Evolutionary conservation across 805 yeast species (phyloP), one percentile per base, ranked within the genome.

Genomic region (Myxozyma vanderwaltii): DNA sequence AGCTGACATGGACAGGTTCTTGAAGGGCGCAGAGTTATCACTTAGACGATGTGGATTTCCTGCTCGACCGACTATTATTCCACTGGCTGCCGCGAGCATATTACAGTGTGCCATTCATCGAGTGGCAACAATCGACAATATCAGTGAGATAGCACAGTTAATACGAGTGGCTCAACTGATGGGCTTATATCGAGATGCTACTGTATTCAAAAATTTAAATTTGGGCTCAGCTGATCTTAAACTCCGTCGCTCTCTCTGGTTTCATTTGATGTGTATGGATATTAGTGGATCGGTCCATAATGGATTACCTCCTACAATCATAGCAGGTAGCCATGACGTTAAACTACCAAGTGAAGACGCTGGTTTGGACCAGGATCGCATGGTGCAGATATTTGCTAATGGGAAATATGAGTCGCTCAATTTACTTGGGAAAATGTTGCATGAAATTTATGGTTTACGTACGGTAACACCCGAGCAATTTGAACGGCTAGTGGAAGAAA

Each of bases 161-260:
- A 38, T 57, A 15, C 55, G 64, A 7, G 55, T 57, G 3, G 58
- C 61, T 8, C 64, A 61, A 46, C 12, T 61, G 38, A 61, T 61
- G 64, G 64, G 64, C 15, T 48, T 61, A 12, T 54, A 61, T 29
- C 61, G 64, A 23, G 64, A 61, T 57, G 59, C 64, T 8, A n/a
- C 53, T 1, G 21, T 52, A 13, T 61, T 61, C 27, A 29, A 40
- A n/a, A 49, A 49, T 23, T 19, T 54, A n/a, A 39, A 36, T 6
- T 7, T 53, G 31, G 27, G 29, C 23, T 29, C 50, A 2, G 40
- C 44, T 5, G 56, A 47, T 5, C 23, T 36, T 13, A 51, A 44
- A 19, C 7, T 47, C 8, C 57, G 64, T 31, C 54, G 64, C 29
- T 10, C 36, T 2, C 21, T 53, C 7, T 61, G 64, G 64, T 61